Evolutionary conservation across 176 grass and related monocot species (phyloP).

Genomic region (Rhipidocladum racemiflorum): DNA sequence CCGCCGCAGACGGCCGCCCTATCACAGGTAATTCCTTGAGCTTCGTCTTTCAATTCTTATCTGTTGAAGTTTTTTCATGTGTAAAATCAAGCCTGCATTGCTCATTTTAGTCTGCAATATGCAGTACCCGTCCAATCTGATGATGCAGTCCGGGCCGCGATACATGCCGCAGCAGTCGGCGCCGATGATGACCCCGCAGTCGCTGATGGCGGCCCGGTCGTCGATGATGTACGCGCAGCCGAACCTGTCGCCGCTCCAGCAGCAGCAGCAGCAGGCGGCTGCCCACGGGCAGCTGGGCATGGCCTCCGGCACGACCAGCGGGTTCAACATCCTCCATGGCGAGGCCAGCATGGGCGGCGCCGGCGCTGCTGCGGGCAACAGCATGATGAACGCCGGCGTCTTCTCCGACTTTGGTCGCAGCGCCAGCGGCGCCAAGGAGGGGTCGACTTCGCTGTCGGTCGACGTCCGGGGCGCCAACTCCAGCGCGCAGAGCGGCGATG

Average conservation of each 20-base stretch:
- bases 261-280: slow-evolving; percentile 51
- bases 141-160: slow-evolving; percentile 80
- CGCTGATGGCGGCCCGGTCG: slow-evolving; percentile 75
- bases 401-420: slow-evolving; percentile 67
- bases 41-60: not conserved
- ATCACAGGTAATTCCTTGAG: slow-evolving; percentile 48
- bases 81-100: not conserved
- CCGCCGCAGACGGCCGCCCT: slow-evolving; percentile 66
- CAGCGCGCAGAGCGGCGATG: slow-evolving; percentile 58
- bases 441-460: slow-evolving; percentile 44
- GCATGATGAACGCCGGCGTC: slow-evolving; percentile 61
- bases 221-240: slow-evolving; percentile 81
- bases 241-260: slow-evolving; percentile 59
- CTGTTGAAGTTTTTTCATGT: not conserved
- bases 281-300: slow-evolving; percentile 64
- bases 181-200: slow-evolving; percentile 67
- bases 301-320: slow-evolving; percentile 49
- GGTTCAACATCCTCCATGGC: slow-evolving; percentile 86
- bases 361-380: slow-evolving; percentile 35
- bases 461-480: slow-evolving; percentile 56
- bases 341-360: slow-evolving; percentile 73
- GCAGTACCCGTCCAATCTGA: slow-evolving; percentile 79
- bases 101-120: not conserved
- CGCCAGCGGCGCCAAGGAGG: slow-evolving; percentile 48
- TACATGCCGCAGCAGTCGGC: slow-evolving; percentile 80